Percentiles rank a stretch among this genome's conserved stretches.
These are phyloP conservation scores for Ophiocordyceps australis DNA, from an alignment of 2,329 filamentous ascomycete species.

Conservation along the genomic window DNA sequence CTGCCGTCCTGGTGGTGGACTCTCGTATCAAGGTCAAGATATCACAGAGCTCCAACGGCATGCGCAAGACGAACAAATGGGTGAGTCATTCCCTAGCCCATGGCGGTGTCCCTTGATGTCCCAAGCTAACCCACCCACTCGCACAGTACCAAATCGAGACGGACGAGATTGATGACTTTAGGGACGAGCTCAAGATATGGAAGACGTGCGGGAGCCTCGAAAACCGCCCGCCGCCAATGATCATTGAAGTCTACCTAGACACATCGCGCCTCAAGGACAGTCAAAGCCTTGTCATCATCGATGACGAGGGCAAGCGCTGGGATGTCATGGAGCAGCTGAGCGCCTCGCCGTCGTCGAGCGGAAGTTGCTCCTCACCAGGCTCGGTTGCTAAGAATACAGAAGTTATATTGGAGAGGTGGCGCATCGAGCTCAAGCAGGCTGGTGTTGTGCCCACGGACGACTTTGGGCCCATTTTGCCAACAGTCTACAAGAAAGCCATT, in stretches of 20 bases:
- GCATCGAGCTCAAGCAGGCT: slow-evolving; percentile 50
- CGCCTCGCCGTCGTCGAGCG: slow-evolving; percentile 35
- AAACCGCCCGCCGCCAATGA: slow-evolving; percentile 61
- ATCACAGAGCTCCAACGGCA: slow-evolving; percentile 19
- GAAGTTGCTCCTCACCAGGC: slow-evolving; percentile 19
- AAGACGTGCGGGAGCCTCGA: slow-evolving; percentile 61
- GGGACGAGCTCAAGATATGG: slow-evolving; percentile 67
- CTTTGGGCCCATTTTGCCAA: slow-evolving; percentile 52
- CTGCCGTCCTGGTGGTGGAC: slow-evolving; percentile 66
- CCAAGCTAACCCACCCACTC: slow-evolving; percentile 3
- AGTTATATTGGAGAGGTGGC: slow-evolving; percentile 83
- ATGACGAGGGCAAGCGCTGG: slow-evolving; percentile 82
- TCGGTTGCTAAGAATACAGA: slow-evolving; percentile 38
- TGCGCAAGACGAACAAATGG: slow-evolving; percentile 66
- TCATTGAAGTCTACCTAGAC: slow-evolving; percentile 84
- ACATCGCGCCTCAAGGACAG: slow-evolving; percentile 60
- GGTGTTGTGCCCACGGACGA: slow-evolving; percentile 32
- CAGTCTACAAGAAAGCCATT: slow-evolving; percentile 93
- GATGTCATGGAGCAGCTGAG: slow-evolving; percentile 76
- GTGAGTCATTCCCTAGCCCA: slow-evolving; percentile 28
- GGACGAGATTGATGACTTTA: slow-evolving; percentile 78
- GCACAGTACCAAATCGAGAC: slow-evolving; percentile 83
- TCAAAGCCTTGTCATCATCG: slow-evolving; percentile 73
- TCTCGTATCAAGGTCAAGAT: slow-evolving; percentile 55
- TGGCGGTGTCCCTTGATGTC: neutral